Evolutionary conservation across 2,329 filamentous ascomycete species (phyloP).

Genomic region (Achaetomium macrosporum): DNA sequence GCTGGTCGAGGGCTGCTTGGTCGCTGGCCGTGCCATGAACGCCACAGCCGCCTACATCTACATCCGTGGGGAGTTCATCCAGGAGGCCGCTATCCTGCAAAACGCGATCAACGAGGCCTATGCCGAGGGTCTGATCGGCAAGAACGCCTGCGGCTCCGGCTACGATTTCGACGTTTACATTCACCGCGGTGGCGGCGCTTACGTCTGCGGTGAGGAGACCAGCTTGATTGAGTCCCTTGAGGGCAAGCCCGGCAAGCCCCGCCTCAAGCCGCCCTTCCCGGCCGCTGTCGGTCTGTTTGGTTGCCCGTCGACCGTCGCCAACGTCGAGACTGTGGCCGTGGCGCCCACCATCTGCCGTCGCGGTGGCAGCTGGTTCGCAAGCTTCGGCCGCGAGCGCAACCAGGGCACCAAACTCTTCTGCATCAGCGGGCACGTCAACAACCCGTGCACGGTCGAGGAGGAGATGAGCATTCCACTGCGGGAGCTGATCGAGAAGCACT

Average conservation of each 20-base stretch:
- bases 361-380: conserved; percentile 86
- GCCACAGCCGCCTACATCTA: conserved; percentile 98
- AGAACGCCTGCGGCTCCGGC: conserved; percentile 94
- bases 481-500: conserved; percentile 97
- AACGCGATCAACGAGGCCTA: conserved; percentile 97
- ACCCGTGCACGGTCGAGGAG: conserved; percentile 95
- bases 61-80: conserved; percentile 96
- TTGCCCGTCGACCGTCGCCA: conserved; percentile 95
- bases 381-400: conserved; percentile 93
- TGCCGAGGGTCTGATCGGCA: conserved; percentile 87
- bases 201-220: conserved; percentile 97
- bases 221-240: conserved; percentile 97
- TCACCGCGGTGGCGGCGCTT: conserved; percentile 94
- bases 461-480: conserved; percentile 97
- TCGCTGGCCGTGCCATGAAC: conserved; percentile 97
- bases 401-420: conserved; percentile 96
- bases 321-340: conserved; percentile 95
- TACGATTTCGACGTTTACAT: conserved; percentile 98
- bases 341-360: conserved; percentile 92
- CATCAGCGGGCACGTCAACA: conserved; percentile 98
- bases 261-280: conserved; percentile 97
- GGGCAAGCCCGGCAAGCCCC: conserved; percentile 97
- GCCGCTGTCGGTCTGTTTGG: conserved; percentile 96
- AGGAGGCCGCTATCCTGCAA: conserved; percentile 90
- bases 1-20: conserved; percentile 92